Evolutionary conservation across 192 early-diverging fungal species (phyloP), one percentile per base, ranked within the genome.

Genomic region (Entomortierella chlamydospora): DNA sequence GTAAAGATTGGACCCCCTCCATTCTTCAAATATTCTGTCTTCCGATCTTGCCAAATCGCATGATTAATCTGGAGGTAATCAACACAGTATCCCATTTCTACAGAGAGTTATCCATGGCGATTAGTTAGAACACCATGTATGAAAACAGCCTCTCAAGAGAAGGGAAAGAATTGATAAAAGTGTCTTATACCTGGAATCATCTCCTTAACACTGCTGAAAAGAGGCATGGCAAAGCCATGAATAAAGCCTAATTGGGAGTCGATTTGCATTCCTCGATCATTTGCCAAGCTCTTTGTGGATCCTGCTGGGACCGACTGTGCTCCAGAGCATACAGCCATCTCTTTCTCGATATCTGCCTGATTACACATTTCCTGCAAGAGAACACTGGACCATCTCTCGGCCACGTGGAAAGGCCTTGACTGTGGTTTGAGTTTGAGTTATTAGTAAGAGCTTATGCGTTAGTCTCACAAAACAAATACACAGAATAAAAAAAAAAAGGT

Each of bases 261-360:
- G n/a, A 86, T 61, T 29, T 84, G 85, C 51, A 74, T 68, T 15
- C 78, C 65, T 13, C 81, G 77, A 42, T 89, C 88, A 47, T 87
- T 87, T 15, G 81, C 76, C 34, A 86, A 72, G 47, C 87, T 86
- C 47, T 89, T 87, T 11, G 81, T 81, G 20, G 84, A 85, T 31
- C 56, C 70, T 11, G 85, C 79, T 23, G 89, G 86, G 69, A 91
- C 82, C 26, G 74, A 52, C 17, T 70, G 73, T 9, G 56, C 50
- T 39, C 74, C 74, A 31, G 74, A 79, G 18, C 62, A 57, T 7
- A 77, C 43, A 3, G 90, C 89, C 53, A 94, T 73, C 42, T 90
- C 86, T 76, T 86, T 87, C 70, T 94, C 93, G 47, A 94, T 84
- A 65, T 94, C 90, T 1, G 90, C 90, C 68, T 93, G 92, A 43